Conservation (phyloP, 2,329 filamentous ascomycete species). For the Colletotrichum limetticola region DNA sequence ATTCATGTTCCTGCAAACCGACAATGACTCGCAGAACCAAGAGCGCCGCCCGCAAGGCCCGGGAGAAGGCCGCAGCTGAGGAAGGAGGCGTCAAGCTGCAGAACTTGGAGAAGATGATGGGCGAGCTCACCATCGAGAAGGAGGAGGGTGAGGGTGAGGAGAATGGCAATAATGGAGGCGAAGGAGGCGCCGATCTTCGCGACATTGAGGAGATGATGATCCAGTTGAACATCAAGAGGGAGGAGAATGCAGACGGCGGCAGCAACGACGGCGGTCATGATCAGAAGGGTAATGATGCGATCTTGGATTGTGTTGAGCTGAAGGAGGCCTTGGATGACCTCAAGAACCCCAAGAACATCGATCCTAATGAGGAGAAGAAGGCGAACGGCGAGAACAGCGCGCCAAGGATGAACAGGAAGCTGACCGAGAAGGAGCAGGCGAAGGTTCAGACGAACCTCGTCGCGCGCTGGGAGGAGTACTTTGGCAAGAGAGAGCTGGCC, state of each 20-base stretch:
- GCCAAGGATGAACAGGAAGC: conserved; percentile 11
- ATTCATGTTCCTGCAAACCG: neutral
- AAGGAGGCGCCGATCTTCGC: neutral
- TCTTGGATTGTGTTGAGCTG: neutral
- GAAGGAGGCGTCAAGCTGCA: neutral
- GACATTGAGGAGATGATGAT: neutral
- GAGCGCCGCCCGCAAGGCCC: neutral
- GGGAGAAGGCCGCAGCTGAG: neutral
- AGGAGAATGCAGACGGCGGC: neutral
- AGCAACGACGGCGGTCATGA: neutral
- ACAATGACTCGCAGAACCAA: neutral
- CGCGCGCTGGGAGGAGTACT: conserved; percentile 44
- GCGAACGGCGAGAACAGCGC: neutral
- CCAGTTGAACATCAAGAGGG: neutral
- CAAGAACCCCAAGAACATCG: neutral
- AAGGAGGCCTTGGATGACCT: neutral
- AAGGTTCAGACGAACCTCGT: neutral
- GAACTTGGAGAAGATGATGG: neutral
- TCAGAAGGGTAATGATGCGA: neutral
- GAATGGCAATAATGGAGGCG: neutral
- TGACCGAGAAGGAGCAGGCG: neutral
- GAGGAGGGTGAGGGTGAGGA: neutral
- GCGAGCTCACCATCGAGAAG: neutral
- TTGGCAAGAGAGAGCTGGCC: conserved; percentile 44
- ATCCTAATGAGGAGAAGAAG: neutral